Conservation (phyloP, 345 rosid species). For the Ricinus communis region DNA sequence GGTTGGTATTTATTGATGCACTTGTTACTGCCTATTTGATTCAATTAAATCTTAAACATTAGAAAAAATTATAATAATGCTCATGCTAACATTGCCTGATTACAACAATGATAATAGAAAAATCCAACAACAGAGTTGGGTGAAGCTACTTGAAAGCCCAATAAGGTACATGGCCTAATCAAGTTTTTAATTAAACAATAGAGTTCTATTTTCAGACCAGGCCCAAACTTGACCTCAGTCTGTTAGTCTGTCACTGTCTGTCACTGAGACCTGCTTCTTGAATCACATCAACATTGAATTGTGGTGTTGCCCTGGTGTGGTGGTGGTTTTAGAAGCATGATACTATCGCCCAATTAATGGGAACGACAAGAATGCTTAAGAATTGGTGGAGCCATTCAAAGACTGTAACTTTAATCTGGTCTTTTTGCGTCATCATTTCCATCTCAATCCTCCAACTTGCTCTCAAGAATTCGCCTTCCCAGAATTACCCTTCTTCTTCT, state of each 20-base stretch:
- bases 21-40: no score
- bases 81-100: no score
- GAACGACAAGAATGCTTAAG: slow-evolving; percentile 24
- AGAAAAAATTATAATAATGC: no score
- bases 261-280: neutral
- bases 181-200: neutral
- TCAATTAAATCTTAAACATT: no score
- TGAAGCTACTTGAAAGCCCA: neutral
- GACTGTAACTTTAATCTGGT: slow-evolving; percentile 48
- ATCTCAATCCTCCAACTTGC: slow-evolving; percentile 52
- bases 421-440: slow-evolving; percentile 42
- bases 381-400: slow-evolving; percentile 53
- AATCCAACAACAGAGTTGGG: no score
- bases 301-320: neutral
- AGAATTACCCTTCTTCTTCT: slow-evolving; percentile 15
- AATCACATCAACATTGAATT: neutral
- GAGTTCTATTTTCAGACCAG: no score
- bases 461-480: slow-evolving; percentile 36
- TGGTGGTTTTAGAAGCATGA: neutral
- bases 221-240: no score
- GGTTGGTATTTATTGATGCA: no score
- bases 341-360: neutral
- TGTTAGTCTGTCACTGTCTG: no score
- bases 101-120: no score
- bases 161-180: neutral